Evolutionary conservation across 2,329 filamentous ascomycete species (phyloP), one percentile per base, ranked within the genome.

Genomic region (Phaeosphaeria sp.): DNA sequence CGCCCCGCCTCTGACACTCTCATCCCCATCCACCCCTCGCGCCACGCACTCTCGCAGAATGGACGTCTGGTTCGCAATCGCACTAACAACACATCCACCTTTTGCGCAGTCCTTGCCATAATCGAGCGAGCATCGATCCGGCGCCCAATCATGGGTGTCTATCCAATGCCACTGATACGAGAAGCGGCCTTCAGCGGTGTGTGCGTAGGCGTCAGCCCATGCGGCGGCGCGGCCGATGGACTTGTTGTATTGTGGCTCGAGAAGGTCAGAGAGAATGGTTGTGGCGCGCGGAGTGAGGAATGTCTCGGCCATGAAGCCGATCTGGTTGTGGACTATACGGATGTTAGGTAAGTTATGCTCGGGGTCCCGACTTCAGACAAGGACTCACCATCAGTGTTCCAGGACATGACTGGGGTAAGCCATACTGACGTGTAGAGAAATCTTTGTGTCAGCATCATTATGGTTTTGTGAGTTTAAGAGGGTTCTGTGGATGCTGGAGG

Each of bases 101-200:
- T 68, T 65, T 4, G 72, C 66, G 50, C 78, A 80, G 51, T 80
- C 78, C 21, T 67, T 66, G 6, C 64, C 64, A 54, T 78, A 79
- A 56, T 78, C 64, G 1, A 79, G 60, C 30, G 69, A 67, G 55
- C 78, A 80, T 18, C 55, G 56, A 4, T 67, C 53, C 1, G 77
- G 76, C 1, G 74, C 68, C 44, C 68, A 55, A 54, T 78, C 76
- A 20, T 74, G 67, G 0, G 75, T 67, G 49, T 77, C 75, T 51
- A 79, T 78, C 74, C 75, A 79, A 53, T 78, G 76, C 77, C 77
- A 79, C 50, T 77, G 76, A 54, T 79, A 78, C 11, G 74, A 77
- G 56, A 75, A 78, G n/a, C 71, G 70, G n/a, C 76, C 77, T 61
- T 77, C 70, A 18, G 64, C 57, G 2, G 74, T 78, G 45, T 78